Base-by-base conservation (phyloP, 2,329 filamentous ascomycete genomes). In the Cercospora brassicicola region DNA sequence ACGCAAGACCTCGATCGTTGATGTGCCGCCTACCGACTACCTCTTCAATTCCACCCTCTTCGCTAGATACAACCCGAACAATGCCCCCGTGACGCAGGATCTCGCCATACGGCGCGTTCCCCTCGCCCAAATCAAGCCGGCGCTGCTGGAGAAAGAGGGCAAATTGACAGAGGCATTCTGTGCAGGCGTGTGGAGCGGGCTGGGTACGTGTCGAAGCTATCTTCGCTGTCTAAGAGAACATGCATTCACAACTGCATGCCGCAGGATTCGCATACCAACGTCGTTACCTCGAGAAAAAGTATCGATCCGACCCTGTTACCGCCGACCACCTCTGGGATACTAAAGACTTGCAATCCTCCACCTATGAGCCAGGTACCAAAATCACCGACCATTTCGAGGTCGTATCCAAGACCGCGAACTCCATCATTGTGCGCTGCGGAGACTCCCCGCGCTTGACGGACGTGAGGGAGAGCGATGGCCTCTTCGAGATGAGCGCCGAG, bases 311-410 rank as follows among this genome's bases (percentile, higher is more conserved):
- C 33, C 83, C 86, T 8, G 82, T 85, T 45, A 90, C 88, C 0
- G 81, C 83, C 1, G 74, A 81, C 57, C 87, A 91, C 70, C 84
- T 91, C 1, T 92, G 90, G 88, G 83, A 84, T 2, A 80, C 77
- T 2, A 78, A 83, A 10, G 83, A 89, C 62, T 84, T 92, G 1
- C 77, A 82, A 5, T 73, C 79, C n/a, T 87, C 82, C 66, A 82
- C 72, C 9, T 92, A 91, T 75, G 84, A 88, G 20, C 82, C 84
- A 45, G 89, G 89, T 36, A 90, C 89, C 0, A 76, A 82, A 48
- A 85, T 92, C 66, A 90, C 87, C 2, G 89, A 92, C 76, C 90
- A 92, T 78, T 92, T 92, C 75, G 88, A 91, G 77, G 89, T 92
- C 0, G 81, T 92, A 0, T 86, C 88, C 63, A 89, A 89, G 79